Evolutionary conservation across 2,329 filamentous ascomycete species (phyloP).

Genomic region (Tolypocladium ophioglossoides): DNA sequence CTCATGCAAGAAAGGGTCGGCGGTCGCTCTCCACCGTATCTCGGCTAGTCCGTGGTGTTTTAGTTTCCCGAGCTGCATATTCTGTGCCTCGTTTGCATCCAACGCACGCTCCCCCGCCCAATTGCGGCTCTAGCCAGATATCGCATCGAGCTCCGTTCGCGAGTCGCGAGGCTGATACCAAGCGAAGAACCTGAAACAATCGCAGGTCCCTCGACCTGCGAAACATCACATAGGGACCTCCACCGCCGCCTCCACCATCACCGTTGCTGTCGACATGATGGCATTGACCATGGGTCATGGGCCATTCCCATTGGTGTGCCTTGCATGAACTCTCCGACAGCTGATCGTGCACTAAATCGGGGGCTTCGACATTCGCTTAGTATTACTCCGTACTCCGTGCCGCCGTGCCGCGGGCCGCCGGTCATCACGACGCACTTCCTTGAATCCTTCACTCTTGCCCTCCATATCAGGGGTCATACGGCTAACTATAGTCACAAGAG

Average conservation of each 20-base stretch:
- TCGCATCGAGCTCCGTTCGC: slow-evolving; percentile 4
- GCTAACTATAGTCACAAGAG: background rate
- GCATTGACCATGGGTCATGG: background rate
- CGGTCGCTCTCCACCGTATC: too few relatives aligned
- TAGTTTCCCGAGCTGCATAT: background rate
- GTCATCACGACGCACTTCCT: background rate
- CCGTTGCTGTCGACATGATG: background rate
- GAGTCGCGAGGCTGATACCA: slow-evolving; percentile 9
- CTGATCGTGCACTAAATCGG: background rate
- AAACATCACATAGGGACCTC: slow-evolving; percentile 1
- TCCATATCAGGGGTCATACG: background rate
- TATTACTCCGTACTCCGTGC: too few relatives aligned
- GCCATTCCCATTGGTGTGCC: slow-evolving; percentile 11
- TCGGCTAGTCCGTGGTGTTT: background rate
- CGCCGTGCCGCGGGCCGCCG: background rate
- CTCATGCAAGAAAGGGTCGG: background rate
- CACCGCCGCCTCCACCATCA: background rate
- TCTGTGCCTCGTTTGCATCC: background rate
- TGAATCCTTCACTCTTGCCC: background rate
- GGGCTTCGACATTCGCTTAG: background rate
- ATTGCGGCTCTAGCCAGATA: slow-evolving; percentile 3
- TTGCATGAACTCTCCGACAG: slow-evolving; percentile 8
- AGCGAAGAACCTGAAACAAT: slow-evolving; percentile 9
- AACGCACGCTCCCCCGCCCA: slow-evolving; percentile 2
- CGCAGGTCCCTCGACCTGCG: slow-evolving; percentile 1